Evolutionary conservation across 1,284 basidiomycete species (phyloP).

Genomic region (Ceratobasidium sp.): DNA sequence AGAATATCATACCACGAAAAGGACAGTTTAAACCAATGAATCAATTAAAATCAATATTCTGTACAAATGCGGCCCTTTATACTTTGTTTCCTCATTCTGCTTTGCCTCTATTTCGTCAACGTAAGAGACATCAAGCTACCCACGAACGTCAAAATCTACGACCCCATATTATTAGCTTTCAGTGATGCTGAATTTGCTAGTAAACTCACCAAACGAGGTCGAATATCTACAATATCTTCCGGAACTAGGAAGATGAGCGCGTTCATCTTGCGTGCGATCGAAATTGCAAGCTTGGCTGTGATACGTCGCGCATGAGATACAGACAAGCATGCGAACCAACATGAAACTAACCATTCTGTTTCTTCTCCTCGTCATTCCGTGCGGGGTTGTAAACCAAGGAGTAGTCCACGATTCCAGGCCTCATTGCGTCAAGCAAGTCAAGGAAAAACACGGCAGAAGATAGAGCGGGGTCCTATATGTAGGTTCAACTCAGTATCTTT

Average conservation of each 20-base stretch:
- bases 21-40: background rate
- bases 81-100: background rate
- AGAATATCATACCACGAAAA: background rate
- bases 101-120: constrained; percentile 7
- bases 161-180: background rate
- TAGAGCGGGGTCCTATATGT: constrained; percentile 74
- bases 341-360: constrained; percentile 78
- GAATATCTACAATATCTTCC: constrained; percentile 91
- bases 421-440: constrained; percentile 88
- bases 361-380: constrained; percentile 88
- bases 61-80: background rate
- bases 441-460: constrained; percentile 93
- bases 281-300: constrained; percentile 93
- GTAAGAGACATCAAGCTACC: constrained; percentile 54
- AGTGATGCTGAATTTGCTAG: background rate
- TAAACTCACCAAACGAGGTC: constrained; percentile 74
- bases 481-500: background rate
- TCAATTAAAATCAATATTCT: constrained; percentile 8
- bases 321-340: background rate
- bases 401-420: constrained; percentile 96
- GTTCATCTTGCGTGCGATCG: constrained; percentile 96
- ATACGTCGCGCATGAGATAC: background rate
- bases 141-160: constrained; percentile 71
- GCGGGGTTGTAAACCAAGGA: constrained; percentile 70
- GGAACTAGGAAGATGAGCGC: constrained; percentile 97